Base-by-base conservation (phyloP, 306 rosid species). In the Gillenia trifoliata region DNA sequence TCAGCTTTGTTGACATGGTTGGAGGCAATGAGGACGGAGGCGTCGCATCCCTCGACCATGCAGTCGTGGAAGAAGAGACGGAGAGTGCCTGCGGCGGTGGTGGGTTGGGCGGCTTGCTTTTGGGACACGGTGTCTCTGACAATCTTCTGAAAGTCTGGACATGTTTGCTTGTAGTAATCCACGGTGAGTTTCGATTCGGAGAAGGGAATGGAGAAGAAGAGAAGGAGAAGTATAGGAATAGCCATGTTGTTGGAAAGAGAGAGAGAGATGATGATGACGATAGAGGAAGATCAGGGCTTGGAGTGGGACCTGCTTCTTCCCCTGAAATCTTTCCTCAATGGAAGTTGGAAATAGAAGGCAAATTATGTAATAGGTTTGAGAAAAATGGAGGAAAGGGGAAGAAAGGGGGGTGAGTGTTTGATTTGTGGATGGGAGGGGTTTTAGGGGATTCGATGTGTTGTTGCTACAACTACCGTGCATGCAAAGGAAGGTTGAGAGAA, bases 21-120 rank as follows among this genome's bases (percentile, higher is more conserved):
- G 63, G 88, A 71, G 13, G 88, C 13, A 43, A 86, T 28, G 29
- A 86, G 76, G 19, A 79, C 67, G 1, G 90, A 86, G 16, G 79
- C 88, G 49, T 86, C 90, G 55, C 90, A 84, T 16, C 90, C 90
- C 10, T 72, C 84, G 3, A 84, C 83, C 77, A 86, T 61, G 60
- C 88, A 86, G 68, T 86, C 90, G 45, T 77, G 88, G 79, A 79
- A 64, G 76, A 86, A 84, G 66, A 86, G 77, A 11, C 88, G 84
- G 7, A 86, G 59, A 15, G 84, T 70, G 9, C 86, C 88, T 11
- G 90, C 86, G 7, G 90, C 86, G 11, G 90, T 77, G 55, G 78
- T 41, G 3, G 88, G 90, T 50, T 65, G 81, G 1, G 77, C 9
- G n/a, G 61, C 47, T 19, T 81, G 86, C 65, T 86, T 86, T 1